Evolutionary conservation across 1,284 basidiomycete species (phyloP).

Genomic region (Omphalotus olearius): DNA sequence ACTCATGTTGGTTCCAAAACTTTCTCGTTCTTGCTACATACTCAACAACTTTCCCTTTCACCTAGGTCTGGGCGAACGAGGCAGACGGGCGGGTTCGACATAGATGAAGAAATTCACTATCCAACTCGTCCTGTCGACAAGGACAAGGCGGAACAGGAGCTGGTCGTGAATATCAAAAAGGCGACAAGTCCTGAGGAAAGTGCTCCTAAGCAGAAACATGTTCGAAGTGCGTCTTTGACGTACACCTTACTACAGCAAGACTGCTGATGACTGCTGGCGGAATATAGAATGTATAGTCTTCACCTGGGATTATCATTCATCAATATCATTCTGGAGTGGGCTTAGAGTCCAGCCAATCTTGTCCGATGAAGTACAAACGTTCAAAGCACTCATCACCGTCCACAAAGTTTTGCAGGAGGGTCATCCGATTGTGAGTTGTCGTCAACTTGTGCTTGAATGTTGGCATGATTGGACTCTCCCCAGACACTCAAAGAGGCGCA

Average conservation of each 20-base stretch:
- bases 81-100: slow-evolving; percentile 51
- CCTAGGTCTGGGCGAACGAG: slow-evolving; percentile 32
- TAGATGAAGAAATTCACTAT: slow-evolving; percentile 81
- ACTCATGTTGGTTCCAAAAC: not conserved
- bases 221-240: slow-evolving; percentile 70
- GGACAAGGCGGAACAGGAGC: slow-evolving; percentile 92
- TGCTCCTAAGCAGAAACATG: slow-evolving; percentile 96
- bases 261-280: slow-evolving; percentile 10
- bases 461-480: not conserved
- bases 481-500: slow-evolving; percentile 91
- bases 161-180: slow-evolving; percentile 93
- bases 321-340: slow-evolving; percentile 94
- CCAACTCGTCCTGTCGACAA: slow-evolving; percentile 95
- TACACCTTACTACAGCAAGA: not conserved
- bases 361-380: slow-evolving; percentile 93
- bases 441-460: not conserved
- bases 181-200: slow-evolving; percentile 90
- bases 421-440: slow-evolving; percentile 75
- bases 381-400: slow-evolving; percentile 93
- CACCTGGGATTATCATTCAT: slow-evolving; percentile 98
- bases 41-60: not conserved
- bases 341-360: slow-evolving; percentile 92
- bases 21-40: too few relatives aligned
- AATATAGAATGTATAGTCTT: slow-evolving; percentile 91
- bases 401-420: slow-evolving; percentile 96